Percentiles rank a stretch among this genome's conserved stretches.
Conservation (phyloP, 2,329 filamentous ascomycete species). For the Phyllosticta citriasiana region DNA sequence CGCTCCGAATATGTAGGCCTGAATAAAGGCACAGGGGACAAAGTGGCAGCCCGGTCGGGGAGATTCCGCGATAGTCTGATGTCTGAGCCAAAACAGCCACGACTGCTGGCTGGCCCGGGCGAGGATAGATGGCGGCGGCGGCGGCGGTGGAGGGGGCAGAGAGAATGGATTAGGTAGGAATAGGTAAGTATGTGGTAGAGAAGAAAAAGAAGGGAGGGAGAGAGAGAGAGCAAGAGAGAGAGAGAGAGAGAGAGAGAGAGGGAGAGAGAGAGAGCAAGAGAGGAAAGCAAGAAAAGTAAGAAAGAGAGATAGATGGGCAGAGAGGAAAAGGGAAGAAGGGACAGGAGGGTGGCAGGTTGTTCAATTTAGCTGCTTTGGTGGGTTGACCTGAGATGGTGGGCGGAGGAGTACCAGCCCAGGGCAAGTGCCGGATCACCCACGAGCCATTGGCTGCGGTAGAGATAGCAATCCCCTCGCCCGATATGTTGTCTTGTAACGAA, state of each 20-base stretch:
- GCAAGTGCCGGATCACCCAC: too few relatives aligned
- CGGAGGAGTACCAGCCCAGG: too few relatives aligned
- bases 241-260: background rate
- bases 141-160: too few relatives aligned
- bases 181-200: background rate
- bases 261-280: background rate
- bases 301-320: too few relatives aligned
- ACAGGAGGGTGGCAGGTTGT: too few relatives aligned
- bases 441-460: too few relatives aligned
- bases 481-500: background rate
- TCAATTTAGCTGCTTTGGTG: too few relatives aligned
- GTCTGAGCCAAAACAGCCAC: background rate
- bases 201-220: background rate
- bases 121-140: background rate
- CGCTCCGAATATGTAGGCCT: slow-evolving; percentile 2
- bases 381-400: too few relatives aligned
- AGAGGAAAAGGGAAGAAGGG: too few relatives aligned
- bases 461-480: too few relatives aligned
- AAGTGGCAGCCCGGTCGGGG: slow-evolving; percentile 1
- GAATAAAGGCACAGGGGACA: background rate
- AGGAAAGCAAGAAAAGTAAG: too few relatives aligned
- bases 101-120: background rate
- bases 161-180: background rate
- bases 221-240: background rate
- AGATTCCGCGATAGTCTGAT: background rate